Conservation (phyloP, 257 asterid genomes). For the Solanum corneliomulleri region DNA sequence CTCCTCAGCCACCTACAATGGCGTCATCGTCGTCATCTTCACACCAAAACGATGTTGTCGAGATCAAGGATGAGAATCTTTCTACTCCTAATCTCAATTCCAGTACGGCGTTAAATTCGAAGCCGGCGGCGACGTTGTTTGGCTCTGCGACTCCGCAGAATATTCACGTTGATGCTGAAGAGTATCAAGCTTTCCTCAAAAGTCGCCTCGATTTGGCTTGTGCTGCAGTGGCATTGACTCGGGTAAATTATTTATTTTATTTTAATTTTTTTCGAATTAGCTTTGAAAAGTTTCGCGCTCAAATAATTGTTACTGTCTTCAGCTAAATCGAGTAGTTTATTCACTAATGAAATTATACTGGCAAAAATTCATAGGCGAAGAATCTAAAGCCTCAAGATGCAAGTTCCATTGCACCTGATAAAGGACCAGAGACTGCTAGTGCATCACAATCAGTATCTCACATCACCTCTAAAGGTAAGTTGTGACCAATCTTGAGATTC, state of each 20-base stretch:
- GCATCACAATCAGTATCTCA: conserved; percentile 25
- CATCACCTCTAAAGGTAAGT: conserved; percentile 23
- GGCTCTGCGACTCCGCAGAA: conserved; percentile 12
- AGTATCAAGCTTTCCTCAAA: conserved; percentile 61
- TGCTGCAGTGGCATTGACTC: conserved; percentile 80
- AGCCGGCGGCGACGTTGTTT: neutral
- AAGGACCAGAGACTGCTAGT: conserved; percentile 31
- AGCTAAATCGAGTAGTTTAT: neutral
- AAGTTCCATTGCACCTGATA: conserved; percentile 22
- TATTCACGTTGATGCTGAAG: conserved; percentile 43
- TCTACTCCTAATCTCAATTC: neutral
- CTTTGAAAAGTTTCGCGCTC: neutral
- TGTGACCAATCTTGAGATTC: neutral
- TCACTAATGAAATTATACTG: neutral
- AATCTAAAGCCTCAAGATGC: conserved; percentile 22
- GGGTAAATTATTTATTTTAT: conserved; percentile 24
- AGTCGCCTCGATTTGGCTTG: conserved; percentile 80
- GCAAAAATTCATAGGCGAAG: neutral
- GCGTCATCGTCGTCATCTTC: conserved; percentile 16
- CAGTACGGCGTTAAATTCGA: neutral
- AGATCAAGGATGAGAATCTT: conserved; percentile 10
- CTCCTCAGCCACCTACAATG: neutral
- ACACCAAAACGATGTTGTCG: conserved; percentile 14
- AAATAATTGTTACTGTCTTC: neutral
- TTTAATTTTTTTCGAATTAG: neutral